Evolutionary conservation across 768 basidiomycete species (phyloP).

Genomic region (Mycena kentingensis): DNA sequence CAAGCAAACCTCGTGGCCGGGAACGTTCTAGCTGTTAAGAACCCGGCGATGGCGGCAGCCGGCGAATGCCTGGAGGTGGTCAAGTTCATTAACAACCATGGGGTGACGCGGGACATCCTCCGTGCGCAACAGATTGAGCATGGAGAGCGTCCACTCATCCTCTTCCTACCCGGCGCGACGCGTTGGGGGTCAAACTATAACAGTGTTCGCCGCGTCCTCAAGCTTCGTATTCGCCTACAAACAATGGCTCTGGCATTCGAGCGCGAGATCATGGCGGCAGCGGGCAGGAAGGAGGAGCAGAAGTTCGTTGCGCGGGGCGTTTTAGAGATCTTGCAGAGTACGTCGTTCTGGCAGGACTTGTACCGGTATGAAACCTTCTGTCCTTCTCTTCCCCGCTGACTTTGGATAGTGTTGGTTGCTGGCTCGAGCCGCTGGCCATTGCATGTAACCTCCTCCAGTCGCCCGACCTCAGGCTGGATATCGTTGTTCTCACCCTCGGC

Average conservation of each 20-base stretch:
- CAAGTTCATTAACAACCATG: slow-evolving; percentile 35
- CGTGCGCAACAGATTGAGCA: slow-evolving; percentile 3
- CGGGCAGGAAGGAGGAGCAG: slow-evolving; percentile 2
- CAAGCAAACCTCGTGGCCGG: slow-evolving; percentile 34
- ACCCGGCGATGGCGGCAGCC: slow-evolving; percentile 10
- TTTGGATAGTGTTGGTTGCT: slow-evolving; percentile 13
- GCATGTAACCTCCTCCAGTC: slow-evolving; percentile 30
- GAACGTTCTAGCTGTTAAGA: slow-evolving; percentile 28
- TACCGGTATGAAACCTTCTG: slow-evolving; percentile 5
- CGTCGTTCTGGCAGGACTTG: slow-evolving; percentile 14
- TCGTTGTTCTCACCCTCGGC: slow-evolving; percentile 27
- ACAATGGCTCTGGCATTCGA: background rate
- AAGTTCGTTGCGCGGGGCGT: background rate
- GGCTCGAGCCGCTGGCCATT: slow-evolving; percentile 31
- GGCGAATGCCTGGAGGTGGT: slow-evolving; percentile 25
- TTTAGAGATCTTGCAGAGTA: background rate
- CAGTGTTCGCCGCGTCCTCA: slow-evolving; percentile 17
- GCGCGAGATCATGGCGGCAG: background rate
- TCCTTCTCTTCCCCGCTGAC: background rate
- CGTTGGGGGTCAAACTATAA: slow-evolving; percentile 27
- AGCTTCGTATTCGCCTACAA: slow-evolving; percentile 11
- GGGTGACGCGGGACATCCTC: slow-evolving; percentile 22
- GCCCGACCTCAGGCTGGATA: slow-evolving; percentile 25
- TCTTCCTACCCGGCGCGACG: slow-evolving; percentile 22
- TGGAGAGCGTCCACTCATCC: background rate